phyloP scores from a whole-genome alignment of 1,139 yeast species.

The Nakaseomyces nivariensis region DNA sequence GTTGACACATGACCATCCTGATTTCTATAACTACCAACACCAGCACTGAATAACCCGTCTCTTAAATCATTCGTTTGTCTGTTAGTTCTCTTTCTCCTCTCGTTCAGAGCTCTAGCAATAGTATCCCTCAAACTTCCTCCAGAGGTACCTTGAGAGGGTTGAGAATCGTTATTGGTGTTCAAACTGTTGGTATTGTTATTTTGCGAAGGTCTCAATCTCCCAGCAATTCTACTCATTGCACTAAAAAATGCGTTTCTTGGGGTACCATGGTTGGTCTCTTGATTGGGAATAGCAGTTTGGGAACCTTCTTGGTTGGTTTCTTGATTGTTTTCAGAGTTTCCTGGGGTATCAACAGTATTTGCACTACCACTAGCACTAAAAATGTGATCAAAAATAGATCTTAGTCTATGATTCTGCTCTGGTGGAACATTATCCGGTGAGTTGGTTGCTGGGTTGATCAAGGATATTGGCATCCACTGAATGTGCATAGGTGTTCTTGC shows the following conservation, averaged over 20 bases:
- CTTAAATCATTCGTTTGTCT: neutral
- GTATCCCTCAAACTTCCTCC: neutral
- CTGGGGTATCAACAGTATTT: neutral
- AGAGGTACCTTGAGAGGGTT: neutral
- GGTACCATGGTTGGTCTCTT: neutral
- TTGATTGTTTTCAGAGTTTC: neutral
- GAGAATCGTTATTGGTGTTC: neutral
- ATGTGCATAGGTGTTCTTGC: slow-evolving; percentile 1
- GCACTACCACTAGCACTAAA: slow-evolving; percentile 8
- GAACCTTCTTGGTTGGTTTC: neutral
- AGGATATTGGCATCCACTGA: slow-evolving; percentile 1
- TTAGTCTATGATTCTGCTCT: slow-evolving; percentile 11
- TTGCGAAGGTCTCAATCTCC: neutral
- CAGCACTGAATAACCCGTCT: slow-evolving; percentile 10
- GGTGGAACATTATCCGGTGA: slow-evolving; percentile 1
- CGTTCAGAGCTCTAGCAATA: neutral
- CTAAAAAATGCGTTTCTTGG: slow-evolving; percentile 1
- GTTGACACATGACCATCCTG: slow-evolving; percentile 12
- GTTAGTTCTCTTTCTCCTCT: neutral
- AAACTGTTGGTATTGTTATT: slow-evolving; percentile 1
- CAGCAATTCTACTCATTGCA: slow-evolving; percentile 3
- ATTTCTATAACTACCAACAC: slow-evolving; percentile 14
- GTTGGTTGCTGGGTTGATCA: neutral
- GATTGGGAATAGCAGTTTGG: neutral
- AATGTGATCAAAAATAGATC: slow-evolving; percentile 13